Evolutionary conservation across 208 protist species (phyloP), one percentile per base, ranked within the genome.

Genomic region (Wallacemonas sp.): DNA sequence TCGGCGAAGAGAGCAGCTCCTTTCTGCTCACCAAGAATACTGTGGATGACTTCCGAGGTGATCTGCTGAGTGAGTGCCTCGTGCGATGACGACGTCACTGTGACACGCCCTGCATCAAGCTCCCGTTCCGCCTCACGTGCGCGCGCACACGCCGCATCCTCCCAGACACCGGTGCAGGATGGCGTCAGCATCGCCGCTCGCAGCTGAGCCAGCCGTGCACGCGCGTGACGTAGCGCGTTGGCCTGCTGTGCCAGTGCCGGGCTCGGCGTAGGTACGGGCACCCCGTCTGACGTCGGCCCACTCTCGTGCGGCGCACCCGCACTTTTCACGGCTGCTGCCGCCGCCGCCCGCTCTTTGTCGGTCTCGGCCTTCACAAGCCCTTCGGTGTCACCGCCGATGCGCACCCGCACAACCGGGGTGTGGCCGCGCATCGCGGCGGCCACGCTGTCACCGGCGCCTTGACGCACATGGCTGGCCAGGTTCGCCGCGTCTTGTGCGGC

Each of bases 201-300:
- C 9, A 80, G 69, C 24, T 59, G 65, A 21, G 73, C 69, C 27
- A 92, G 63, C 22, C 85, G 81, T 1, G 34, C 46, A 22, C 86
- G 67, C 3, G 79, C 80, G n/a, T 77, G 66, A 13, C 50, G 46
- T 39, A 78, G 69, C 30, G 72, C 74, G 24, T 50, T 68, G 32
- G 82, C 86, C 55, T 87, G 73, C 2, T 53, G 74, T 0, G 70
- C 80, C 69, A 81, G 66, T 13, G 29, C 37, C 9, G 69, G n/a
- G n/a, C n/a, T n/a, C n/a, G n/a, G n/a, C n/a, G n/a, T n/a, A n/a
- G n/a, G n/a, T n/a, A n/a, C n/a, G n/a, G n/a, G n/a, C n/a, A n/a
- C n/a, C n/a, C n/a, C n/a, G n/a, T n/a, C n/a, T n/a, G n/a, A n/a
- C n/a, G n/a, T n/a, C n/a, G n/a, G n/a, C 36, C 2, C 24, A 66